Base-by-base conservation (phyloP, 192 early-diverging fungal genomes). In the Podila minutissima region DNA sequence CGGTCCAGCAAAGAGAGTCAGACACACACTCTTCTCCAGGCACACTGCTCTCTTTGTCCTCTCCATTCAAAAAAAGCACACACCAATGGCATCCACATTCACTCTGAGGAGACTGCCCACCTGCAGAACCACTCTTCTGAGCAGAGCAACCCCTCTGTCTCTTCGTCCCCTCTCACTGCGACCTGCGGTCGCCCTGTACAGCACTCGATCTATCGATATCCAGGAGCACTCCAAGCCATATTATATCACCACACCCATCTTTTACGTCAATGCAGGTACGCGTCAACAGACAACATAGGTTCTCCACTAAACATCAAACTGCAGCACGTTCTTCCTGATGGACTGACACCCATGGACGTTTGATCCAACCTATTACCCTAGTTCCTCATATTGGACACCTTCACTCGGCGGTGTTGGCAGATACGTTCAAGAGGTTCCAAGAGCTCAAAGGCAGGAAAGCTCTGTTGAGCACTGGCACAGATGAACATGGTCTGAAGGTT, bases 401-500 rank as follows among this genome's bases (percentile, higher is more conserved):
- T 66, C 97, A 96, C 81, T 94, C 96, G 7, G 85, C 93, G 0
- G 94, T 98, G 11, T 77, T 99, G 2, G 91, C 93, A 1, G 97
- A 99, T 72, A 90, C 91, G 8, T 74, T 97, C 22, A 89, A 89
- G 67, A 83, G 96, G 28, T 96, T 89, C 68, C 89, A 92, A 66
- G 88, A 87, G 32, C 67, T 98, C 57, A 92, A 88, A 38, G 95
- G 94, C 19, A 75, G 88, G 28, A 70, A 68, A 22, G 82, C 88
- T 1, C 26, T 92, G 13, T 64, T 93, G 19, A 85, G 83, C 28
- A 93, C 92, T 3, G 97, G 97, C 38, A 99, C 97, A 4, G 97
- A 99, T 74, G 97, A 99, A 74, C 97, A 99, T 79, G 97, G 97
- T 4, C 88, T 95, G 5, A 99, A 99, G 87, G 94, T 91, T 74